phyloP scores from a whole-genome alignment of 2,329 filamentous ascomycete species.

The Aschersonia sp. region DNA sequence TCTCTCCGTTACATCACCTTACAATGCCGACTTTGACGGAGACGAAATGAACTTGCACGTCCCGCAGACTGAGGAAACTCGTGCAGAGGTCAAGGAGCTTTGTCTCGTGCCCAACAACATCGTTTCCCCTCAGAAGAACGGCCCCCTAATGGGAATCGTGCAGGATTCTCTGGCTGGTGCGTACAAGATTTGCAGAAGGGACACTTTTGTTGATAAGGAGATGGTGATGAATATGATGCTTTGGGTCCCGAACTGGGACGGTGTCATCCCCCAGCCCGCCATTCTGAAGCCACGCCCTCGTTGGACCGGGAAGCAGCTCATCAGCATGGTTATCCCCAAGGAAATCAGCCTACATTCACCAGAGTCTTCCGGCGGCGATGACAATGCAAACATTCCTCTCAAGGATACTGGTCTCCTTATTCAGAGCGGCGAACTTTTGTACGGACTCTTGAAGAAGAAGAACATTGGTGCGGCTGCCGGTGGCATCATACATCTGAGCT shows the following conservation, averaged over 20 bases:
- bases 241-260: constrained; percentile 97
- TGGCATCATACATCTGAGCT: constrained; percentile 90
- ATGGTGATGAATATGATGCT: constrained; percentile 94
- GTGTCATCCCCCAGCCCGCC: constrained; percentile 81
- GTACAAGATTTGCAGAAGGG: constrained; percentile 91
- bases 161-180: constrained; percentile 93
- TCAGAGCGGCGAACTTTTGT: constrained; percentile 77
- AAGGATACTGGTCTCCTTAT: constrained; percentile 71
- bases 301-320: constrained; percentile 97
- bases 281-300: constrained; percentile 83
- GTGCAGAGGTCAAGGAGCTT: constrained; percentile 83
- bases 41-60: constrained; percentile 99
- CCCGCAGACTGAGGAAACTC: constrained; percentile 90
- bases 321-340: constrained; percentile 80
- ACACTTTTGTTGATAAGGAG: constrained; percentile 80
- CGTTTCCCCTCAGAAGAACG: constrained; percentile 92
- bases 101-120: constrained; percentile 98
- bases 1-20: constrained; percentile 91
- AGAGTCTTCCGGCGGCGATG: constrained; percentile 25
- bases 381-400: constrained; percentile 42
- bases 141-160: constrained; percentile 97
- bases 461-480: constrained; percentile 78
- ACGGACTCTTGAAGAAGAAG: constrained; percentile 86
- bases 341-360: constrained; percentile 68
- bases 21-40: constrained; percentile 99